These are phyloP conservation scores for Didymella pinodella DNA, from an alignment of 2,329 filamentous ascomycete species.

Conservation along the genomic window DNA sequence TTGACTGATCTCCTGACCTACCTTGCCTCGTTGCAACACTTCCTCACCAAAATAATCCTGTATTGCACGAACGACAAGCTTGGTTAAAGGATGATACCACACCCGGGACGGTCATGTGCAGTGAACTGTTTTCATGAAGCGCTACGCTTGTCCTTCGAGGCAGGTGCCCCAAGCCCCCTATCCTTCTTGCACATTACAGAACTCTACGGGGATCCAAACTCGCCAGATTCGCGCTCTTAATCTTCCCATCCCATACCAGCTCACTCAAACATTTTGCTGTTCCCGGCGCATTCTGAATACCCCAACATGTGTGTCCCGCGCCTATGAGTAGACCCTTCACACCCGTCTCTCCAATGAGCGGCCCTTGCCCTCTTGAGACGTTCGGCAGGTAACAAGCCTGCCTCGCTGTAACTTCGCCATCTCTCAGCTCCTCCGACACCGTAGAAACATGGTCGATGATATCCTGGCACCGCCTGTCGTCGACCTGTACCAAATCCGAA, in stretches of 20 bases:
- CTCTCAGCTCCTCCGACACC: conserved; percentile 59
- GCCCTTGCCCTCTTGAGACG: conserved; percentile 68
- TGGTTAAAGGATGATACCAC: no score
- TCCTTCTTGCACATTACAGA: background rate
- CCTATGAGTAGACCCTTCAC: conserved; percentile 81
- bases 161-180: no score
- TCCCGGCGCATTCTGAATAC: conserved; percentile 92
- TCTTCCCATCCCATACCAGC: conserved; percentile 56
- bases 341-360: conserved; percentile 78
- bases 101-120: no score
- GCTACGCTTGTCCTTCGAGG: no score
- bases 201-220: conserved; percentile 53
- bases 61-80: no score
- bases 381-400: conserved; percentile 96
- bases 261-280: conserved; percentile 64
- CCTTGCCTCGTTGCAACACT: no score
- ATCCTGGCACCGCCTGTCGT: conserved; percentile 81
- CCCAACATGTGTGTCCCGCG: conserved; percentile 95
- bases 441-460: conserved; percentile 78
- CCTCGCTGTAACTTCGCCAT: conserved; percentile 68
- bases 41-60: no score
- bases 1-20: no score
- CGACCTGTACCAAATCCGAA: conserved; percentile 77
- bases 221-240: conserved; percentile 53
- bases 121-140: no score